Conservation (phyloP, 1,284 basidiomycete species). For the Puccinia triticina region DNA sequence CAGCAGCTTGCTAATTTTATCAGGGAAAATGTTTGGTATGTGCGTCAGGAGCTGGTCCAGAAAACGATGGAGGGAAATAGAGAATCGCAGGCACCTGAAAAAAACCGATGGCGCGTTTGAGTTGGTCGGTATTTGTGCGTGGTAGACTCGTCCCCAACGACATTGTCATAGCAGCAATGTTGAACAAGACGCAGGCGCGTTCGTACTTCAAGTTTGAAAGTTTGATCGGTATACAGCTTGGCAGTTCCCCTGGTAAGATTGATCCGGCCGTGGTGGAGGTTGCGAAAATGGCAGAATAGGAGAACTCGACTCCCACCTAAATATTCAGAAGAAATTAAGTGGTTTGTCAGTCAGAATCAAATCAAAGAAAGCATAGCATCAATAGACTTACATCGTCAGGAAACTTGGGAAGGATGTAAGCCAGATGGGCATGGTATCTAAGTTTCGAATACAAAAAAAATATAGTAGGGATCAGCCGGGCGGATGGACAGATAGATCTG, state of each 20-base stretch:
- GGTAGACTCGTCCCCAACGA: slow-evolving; percentile 71
- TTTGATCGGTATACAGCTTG: slow-evolving; percentile 64
- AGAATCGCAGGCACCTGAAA: slow-evolving; percentile 68
- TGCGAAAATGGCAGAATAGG: slow-evolving; percentile 75
- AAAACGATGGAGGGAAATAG: background rate
- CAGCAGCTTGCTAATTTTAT: slow-evolving; percentile 25
- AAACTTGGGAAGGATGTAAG: slow-evolving; percentile 73
- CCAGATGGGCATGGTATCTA: slow-evolving; percentile 87
- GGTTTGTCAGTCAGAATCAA: background rate
- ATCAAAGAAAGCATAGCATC: slow-evolving; percentile 17
- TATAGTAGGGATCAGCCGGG: background rate
- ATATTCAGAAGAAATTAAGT: background rate
- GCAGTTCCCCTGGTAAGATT: slow-evolving; percentile 53
- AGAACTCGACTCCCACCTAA: slow-evolving; percentile 75
- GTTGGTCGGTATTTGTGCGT: slow-evolving; percentile 73
- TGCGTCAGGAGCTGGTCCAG: background rate
- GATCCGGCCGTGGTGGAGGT: slow-evolving; percentile 55
- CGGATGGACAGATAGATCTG: background rate
- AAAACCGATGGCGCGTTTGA: slow-evolving; percentile 70
- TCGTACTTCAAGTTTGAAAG: slow-evolving; percentile 78
- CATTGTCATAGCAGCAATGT: slow-evolving; percentile 78
- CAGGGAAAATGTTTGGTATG: background rate
- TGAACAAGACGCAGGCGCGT: slow-evolving; percentile 75
- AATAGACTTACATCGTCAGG: slow-evolving; percentile 67
- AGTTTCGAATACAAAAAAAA: background rate